Base-by-base conservation (phyloP, 441 rosid genomes). In the Gossypium trilobum region DNA sequence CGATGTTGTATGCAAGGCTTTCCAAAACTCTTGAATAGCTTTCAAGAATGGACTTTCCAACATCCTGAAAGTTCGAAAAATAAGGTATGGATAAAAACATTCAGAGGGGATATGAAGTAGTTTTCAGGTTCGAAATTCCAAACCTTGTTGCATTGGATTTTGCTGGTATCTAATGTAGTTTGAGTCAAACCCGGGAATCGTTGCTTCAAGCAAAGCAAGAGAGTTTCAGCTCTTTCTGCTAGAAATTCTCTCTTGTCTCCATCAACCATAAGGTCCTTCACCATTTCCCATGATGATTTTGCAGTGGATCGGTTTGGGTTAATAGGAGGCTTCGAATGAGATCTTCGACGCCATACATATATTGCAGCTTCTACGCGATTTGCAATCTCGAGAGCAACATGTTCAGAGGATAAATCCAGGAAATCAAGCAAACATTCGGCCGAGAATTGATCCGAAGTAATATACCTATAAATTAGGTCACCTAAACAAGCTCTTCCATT, bases 101-200 rank as follows among this genome's bases (percentile, higher is more conserved):
- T 13, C 46, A n/a, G 9, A 59, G 7, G 5, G 44, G 29, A 22
- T 52, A 2, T n/a, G 16, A 50, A 56, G 46, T n/a, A 57, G 22
- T 17, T 1, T 19, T 9, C 20, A 31, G 17, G 20, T 19, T 19
- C 9, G 27, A 54, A 36, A 61, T 22, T 66, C 20, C 27, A 42
- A 54, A 88, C 94, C 94, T 80, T 87, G 81, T 89, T 87, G 82
- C 74, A 82, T 52, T 86, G 90, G 79, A 89, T 89, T 82, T 89
- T 89, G 86, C 88, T 84, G 73, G 82, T 86, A 74, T 89, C 94
- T 61, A 89, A 80, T 62, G 90, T 67, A 25, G 94, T 86, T 64
- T 89, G 94, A 0, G 90, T 86, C 50, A 89, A 78, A 59, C 82
- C 78, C 42, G 94, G 94, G 55, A 89, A 89, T 74, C 90, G 81